These are phyloP conservation scores for Candida methanosorbosa DNA, from an alignment of 805 yeast genomes.

Conservation along the genomic window DNA sequence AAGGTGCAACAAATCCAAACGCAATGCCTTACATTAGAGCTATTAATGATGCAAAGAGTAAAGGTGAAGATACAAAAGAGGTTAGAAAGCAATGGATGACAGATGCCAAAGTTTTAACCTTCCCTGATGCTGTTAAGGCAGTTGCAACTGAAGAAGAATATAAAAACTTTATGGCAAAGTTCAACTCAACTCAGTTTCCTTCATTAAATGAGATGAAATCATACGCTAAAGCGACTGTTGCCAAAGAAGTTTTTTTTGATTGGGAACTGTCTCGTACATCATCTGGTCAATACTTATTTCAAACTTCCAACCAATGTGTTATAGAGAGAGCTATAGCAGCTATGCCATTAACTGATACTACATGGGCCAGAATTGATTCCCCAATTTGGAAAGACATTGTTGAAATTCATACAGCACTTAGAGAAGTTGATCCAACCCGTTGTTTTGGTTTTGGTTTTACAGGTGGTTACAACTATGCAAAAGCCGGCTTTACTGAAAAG, in stretches of 20 bases:
- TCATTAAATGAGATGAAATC: conserved; percentile 12
- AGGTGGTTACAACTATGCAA: conserved; percentile 55
- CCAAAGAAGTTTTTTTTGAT: conserved; percentile 33
- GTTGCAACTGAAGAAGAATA: conserved; percentile 16
- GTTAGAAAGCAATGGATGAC: conserved; percentile 39
- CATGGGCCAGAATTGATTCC: conserved; percentile 57
- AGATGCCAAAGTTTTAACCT: conserved; percentile 32
- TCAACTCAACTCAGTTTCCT: conserved; percentile 9
- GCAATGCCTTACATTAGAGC: conserved; percentile 36
- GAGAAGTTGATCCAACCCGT: conserved; percentile 37
- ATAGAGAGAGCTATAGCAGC: conserved; percentile 42
- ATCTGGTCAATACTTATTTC: conserved; percentile 46
- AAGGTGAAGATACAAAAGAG: conserved; percentile 26
- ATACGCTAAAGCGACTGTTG: conserved; percentile 15
- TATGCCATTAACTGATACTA: conserved; percentile 50
- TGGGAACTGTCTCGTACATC: conserved; percentile 55
- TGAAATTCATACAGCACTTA: conserved; percentile 37
- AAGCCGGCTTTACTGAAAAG: conserved; percentile 41
- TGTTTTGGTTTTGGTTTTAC: conserved; percentile 53
- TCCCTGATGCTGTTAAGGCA: conserved; percentile 39
- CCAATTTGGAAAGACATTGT: conserved; percentile 46
- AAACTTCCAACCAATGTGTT: conserved; percentile 44
- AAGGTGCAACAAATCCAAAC: conserved; percentile 32
- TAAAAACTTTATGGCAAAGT: conserved; percentile 2
- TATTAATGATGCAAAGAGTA: conserved; percentile 31